Conservation (phyloP, 1,139 yeast genomes). For the Pichia sp. region DNA sequence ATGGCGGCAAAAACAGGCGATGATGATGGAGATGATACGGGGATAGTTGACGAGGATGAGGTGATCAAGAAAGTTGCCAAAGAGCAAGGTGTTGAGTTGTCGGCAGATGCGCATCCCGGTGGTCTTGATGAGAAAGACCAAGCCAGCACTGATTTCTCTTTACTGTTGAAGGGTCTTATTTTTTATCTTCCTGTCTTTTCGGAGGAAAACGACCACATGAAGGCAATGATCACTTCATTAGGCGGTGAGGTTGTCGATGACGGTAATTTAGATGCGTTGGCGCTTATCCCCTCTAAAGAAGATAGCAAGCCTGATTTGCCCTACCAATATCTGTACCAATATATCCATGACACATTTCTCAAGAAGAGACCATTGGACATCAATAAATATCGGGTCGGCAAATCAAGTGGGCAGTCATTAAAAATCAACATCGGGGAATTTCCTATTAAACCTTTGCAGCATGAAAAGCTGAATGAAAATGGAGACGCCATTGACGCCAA, state of each 20-base stretch:
- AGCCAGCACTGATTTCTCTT: not conserved
- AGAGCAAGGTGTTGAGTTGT: not conserved
- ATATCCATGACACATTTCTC: constrained; percentile 21
- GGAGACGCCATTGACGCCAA: not conserved
- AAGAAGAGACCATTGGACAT: constrained; percentile 17
- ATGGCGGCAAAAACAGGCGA: not conserved
- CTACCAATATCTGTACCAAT: constrained; percentile 24
- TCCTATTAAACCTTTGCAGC: constrained; percentile 4
- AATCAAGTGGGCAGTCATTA: constrained; percentile 22
- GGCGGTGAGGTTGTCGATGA: constrained; percentile 24
- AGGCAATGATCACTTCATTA: constrained; percentile 19
- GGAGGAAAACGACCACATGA: constrained; percentile 19
- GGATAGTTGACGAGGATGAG: not conserved
- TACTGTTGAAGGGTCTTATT: constrained; percentile 14
- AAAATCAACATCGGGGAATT: constrained; percentile 25
- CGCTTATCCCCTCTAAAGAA: constrained; percentile 21
- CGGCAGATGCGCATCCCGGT: not conserved
- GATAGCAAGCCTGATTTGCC: constrained; percentile 11
- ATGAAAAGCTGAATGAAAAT: not conserved
- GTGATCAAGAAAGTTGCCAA: not conserved
- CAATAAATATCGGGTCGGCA: constrained; percentile 20
- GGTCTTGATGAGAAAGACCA: constrained; percentile 10
- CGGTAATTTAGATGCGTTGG: constrained; percentile 11
- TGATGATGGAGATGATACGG: not conserved
- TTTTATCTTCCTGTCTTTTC: constrained; percentile 21